A percentile compares a stretch with the other conserved stretches of the same genome.
Conservation (phyloP, 148 eudicot genomes). For the Cornus kousa region DNA sequence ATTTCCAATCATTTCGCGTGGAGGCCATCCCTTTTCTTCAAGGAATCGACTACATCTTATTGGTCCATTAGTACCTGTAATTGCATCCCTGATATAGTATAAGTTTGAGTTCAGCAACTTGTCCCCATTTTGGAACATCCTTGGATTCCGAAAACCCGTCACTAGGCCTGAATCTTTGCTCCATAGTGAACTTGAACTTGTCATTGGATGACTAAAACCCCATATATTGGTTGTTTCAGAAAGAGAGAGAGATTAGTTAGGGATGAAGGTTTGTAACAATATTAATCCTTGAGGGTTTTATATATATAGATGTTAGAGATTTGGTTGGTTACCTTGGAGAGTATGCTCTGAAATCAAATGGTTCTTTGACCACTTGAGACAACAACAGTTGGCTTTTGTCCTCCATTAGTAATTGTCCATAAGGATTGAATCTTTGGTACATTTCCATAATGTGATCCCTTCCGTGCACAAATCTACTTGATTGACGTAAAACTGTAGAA, state of each 20-base stretch:
- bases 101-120: not conserved
- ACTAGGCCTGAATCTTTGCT: not conserved
- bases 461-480: slow-evolving; percentile 6
- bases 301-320: not conserved
- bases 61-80: slow-evolving; percentile 13
- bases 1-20: slow-evolving; percentile 6
- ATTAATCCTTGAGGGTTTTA: not conserved
- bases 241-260: not conserved
- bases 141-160: not conserved
- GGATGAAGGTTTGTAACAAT: not conserved
- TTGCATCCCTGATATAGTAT: not conserved
- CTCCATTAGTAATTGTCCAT: slow-evolving; percentile 12
- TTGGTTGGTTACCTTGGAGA: slow-evolving; percentile 16
- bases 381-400: slow-evolving; percentile 13
- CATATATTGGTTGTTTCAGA: not conserved
- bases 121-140: not conserved
- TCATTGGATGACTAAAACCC: slow-evolving; percentile 1
- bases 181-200: slow-evolving; percentile 12
- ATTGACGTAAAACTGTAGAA: slow-evolving; percentile 21
- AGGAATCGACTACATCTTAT: slow-evolving; percentile 24
- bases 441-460: slow-evolving; percentile 18
- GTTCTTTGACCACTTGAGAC: slow-evolving; percentile 15
- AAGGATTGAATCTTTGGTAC: slow-evolving; percentile 18
- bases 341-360: slow-evolving; percentile 10
- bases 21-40: slow-evolving; percentile 38